Base-by-base conservation (phyloP, 78 protist species). In the Pelomyxa schiedti region DNA sequence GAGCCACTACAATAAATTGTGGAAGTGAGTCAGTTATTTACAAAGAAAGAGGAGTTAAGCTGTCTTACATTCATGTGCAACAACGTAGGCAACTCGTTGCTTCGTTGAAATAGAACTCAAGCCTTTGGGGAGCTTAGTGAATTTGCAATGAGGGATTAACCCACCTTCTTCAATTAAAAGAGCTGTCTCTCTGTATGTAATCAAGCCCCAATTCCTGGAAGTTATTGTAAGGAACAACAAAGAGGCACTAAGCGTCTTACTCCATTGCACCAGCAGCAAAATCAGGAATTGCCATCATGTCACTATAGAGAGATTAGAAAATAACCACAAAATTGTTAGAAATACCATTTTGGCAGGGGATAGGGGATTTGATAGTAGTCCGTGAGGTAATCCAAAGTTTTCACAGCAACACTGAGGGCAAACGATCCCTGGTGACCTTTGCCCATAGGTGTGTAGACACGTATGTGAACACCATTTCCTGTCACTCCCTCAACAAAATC, bases 241-340 rank as follows among this genome's bases (percentile, higher is more conserved):
- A 35, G 40, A 32, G 40, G 30, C 40, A 28, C 26, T 1, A 72
- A 30, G 39, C 53, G 22, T 52, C 26, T 0, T 72, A 76, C 83
- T 89, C 93, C 90, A 89, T 89, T 2, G 96, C 96, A 7, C 93
- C 95, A 37, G 82, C 80, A 8, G 87, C 36, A 29, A 92, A 92
- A 39, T 85, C 92, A 2, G 94, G 90, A 29, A 95, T 30, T 30
- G 92, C 87, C 28, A 87, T 42, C 36, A 86, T 36, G 52, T 95
- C 97, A 39, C n/a, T n/a, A n/a, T n/a, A n/a, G n/a, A n/a, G n/a
- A n/a, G n/a, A n/a, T n/a, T n/a, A n/a, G n/a, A n/a, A n/a, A n/a
- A n/a, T n/a, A n/a, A n/a, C n/a, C n/a, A n/a, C n/a, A n/a, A n/a
- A n/a, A n/a, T n/a, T n/a, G n/a, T n/a, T n/a, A n/a, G n/a, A n/a